Base-by-base conservation (phyloP, 2,329 filamentous ascomycete species). In the Paracamarosporium sp. region DNA sequence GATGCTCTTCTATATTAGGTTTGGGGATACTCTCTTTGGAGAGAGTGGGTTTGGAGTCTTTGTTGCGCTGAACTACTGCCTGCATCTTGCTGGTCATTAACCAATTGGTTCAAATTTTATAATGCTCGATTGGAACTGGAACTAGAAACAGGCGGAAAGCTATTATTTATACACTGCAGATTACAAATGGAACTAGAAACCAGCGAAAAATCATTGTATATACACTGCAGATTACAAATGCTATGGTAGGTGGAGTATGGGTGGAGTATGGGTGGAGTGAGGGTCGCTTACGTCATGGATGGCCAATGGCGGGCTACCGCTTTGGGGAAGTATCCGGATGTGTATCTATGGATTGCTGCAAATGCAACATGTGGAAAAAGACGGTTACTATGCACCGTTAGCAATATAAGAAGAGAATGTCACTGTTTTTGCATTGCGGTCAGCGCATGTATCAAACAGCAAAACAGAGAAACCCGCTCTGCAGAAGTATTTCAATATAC, bases 51-150 rank as follows among this genome's bases (percentile, higher is more conserved):
- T 43, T 53, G 22, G 46, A 40, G 28, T 47, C 48, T 15, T 50
- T 33, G 22, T 56, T 58, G 25, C 56, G 52, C 38, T 66, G 57
- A 17, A 66, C 57, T 13, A 60, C 54, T 6, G 62, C 59, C 11
- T 22, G 20, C 17, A 50, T 56, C 9, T 30, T 33, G 24, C 33
- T 20, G 17, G 40, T 6, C 51, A 54, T 54, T 12, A 15, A n/a
- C n/a, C n/a, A n/a, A n/a, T n/a, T n/a, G n/a, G n/a, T n/a, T n/a
- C n/a, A n/a, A n/a, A n/a, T n/a, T n/a, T n/a, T n/a, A n/a, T n/a
- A n/a, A n/a, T n/a, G n/a, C n/a, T n/a, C n/a, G n/a, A n/a, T n/a
- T n/a, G n/a, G n/a, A n/a, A n/a, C n/a, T n/a, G n/a, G n/a, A n/a
- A n/a, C n/a, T n/a, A n/a, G n/a, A n/a, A n/a, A n/a, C n/a, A n/a